Base-by-base conservation (phyloP, 108 stramenopile species). In the Cyclotella sp. region DNA sequence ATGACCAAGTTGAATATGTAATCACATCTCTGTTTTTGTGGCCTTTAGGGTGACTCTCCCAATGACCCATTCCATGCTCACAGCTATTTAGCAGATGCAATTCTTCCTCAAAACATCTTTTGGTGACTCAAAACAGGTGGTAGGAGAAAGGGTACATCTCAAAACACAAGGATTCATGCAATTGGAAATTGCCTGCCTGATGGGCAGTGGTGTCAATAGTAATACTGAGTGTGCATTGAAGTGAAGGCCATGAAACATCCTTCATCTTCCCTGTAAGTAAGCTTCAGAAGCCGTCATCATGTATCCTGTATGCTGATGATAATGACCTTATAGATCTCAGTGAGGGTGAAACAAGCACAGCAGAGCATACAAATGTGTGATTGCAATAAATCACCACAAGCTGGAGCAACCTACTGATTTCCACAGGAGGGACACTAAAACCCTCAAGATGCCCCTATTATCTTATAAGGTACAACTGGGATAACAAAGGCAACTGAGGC, bases 81-180 rank as follows among this genome's bases (percentile, higher is more conserved):
- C 7, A 40, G 58, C 47, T 0, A 73, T 73, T 19, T 49, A 63
- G n/a, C 34, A 74, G 0, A 74, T 74, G 73, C 53, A 65, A 22
- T 74, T 42, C 26, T 64, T 71, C 26, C 24, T 47, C 15, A 1
- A n/a, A 2, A 63, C 12, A 21, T 10, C 62, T 1, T 63, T 63
- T 26, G 62, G 57, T 6, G 71, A 72, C 28, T 72, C 71, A 21
- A 40, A 57, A 10, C 12, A 39, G 0, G 59, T 44, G 26, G 44
- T 40, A 11, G 71, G 58, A 27, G 9, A 10, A 42, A 47, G 41
- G 8, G 26, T 72, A 13, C 19, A 72, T 24, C 26, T 61, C 44
- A 72, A 72, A 24, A 39, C n/a, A 18, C 71, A 72, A 46, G 60
- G 47, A 14, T 22, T 72, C 0, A 43, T 57, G 13, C 71, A 72